phyloP scores from a whole-genome alignment of 176 grass and related monocot species.

The sorghum (Sorghum bicolor) region DNA sequence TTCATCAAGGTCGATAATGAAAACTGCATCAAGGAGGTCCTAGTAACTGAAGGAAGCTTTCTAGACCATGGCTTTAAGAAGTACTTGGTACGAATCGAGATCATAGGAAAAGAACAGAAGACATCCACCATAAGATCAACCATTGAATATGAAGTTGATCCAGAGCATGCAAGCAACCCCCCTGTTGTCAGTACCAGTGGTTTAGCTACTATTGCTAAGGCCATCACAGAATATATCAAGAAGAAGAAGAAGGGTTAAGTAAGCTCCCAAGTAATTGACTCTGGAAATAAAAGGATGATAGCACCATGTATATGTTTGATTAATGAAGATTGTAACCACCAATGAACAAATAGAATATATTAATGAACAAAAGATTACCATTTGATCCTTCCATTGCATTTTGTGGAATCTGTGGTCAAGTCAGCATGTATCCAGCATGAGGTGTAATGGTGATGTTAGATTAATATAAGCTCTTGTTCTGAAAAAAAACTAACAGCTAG shows the following conservation, averaged over 20 bases:
- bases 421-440: neutral
- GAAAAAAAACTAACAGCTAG: neutral
- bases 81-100: constrained; percentile 28
- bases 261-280: neutral
- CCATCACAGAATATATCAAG: constrained; percentile 34
- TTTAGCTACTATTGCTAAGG: constrained; percentile 27
- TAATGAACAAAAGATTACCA: neutral
- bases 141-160: constrained; percentile 33
- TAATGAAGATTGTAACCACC: neutral
- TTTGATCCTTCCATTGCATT: neutral
- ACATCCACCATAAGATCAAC: constrained; percentile 30
- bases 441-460: neutral
- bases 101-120: neutral
- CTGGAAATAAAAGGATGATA: neutral
- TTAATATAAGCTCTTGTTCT: neutral
- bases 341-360: neutral
- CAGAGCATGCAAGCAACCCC: neutral
- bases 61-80: constrained; percentile 27
- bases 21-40: constrained; percentile 32
- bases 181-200: constrained; percentile 8
- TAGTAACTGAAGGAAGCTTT: constrained; percentile 28
- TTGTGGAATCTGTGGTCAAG: neutral
- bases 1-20: constrained; percentile 36
- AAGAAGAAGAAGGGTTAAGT: constrained; percentile 7
- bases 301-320: neutral